Evolutionary conservation across 768 basidiomycete genomes (phyloP).

Genomic region (Trametes villosa): DNA sequence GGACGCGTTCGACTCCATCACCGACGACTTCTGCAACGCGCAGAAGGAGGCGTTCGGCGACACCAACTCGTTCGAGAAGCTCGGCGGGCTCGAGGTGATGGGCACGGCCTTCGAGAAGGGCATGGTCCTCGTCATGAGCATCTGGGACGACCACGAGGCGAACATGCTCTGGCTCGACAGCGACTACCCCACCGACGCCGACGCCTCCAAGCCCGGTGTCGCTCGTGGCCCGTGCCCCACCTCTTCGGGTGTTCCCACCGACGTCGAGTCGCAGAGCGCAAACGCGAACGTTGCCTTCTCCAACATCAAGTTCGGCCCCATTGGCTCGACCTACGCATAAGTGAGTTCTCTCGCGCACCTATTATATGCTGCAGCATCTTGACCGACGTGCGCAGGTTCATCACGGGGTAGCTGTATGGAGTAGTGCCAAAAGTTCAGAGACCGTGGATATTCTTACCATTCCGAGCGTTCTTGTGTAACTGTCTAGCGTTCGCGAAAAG

Average conservation of each 20-base stretch:
- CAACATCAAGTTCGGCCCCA: constrained; percentile 57
- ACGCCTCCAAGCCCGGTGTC: constrained; percentile 44
- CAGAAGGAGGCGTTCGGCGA: constrained; percentile 52
- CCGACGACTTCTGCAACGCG: constrained; percentile 49
- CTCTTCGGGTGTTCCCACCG: constrained; percentile 48
- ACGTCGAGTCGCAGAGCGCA: constrained; percentile 45
- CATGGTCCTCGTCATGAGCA: constrained; percentile 51
- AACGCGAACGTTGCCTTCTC: constrained; percentile 54
- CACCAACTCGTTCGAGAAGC: constrained; percentile 44
- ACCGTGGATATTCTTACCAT: not conserved
- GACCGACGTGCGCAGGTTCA: too few relatives aligned
- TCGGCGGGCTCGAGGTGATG: constrained; percentile 46
- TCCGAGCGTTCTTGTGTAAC: not conserved
- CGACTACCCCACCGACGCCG: constrained; percentile 31
- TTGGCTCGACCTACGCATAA: constrained; percentile 48
- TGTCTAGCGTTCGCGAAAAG: not conserved
- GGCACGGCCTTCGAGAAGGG: constrained; percentile 42
- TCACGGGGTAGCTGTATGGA: too few relatives aligned
- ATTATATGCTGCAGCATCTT: too few relatives aligned
- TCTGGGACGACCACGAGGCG: constrained; percentile 61
- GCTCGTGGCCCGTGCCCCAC: constrained; percentile 56
- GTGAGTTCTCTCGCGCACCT: constrained; percentile 5
- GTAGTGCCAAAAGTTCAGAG: constrained; percentile 1
- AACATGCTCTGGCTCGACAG: constrained; percentile 34
- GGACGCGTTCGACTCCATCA: constrained; percentile 49